Evolutionary conservation across 805 yeast genomes (phyloP).

Genomic region (Torulaspora quercuum): DNA sequence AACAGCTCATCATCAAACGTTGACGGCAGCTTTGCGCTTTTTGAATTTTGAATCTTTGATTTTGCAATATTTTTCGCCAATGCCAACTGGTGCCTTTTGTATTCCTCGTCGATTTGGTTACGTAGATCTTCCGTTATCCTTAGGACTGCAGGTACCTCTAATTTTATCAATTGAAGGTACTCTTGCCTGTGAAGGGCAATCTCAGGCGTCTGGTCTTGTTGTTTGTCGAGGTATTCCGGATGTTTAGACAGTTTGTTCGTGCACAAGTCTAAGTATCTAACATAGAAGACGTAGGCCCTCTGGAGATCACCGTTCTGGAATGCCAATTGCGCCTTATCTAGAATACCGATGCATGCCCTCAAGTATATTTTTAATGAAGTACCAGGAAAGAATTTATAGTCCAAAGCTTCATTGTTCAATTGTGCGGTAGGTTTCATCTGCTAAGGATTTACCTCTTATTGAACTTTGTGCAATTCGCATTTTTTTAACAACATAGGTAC

Average conservation of each 20-base stretch:
- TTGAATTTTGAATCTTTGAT: slow-evolving; percentile 10
- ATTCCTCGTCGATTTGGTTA: slow-evolving; percentile 21
- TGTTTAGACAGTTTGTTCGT: slow-evolving; percentile 32
- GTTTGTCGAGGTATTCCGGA: slow-evolving; percentile 21
- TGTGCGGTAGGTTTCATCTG: slow-evolving; percentile 13
- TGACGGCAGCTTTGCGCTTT: slow-evolving; percentile 18
- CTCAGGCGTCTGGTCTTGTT: slow-evolving; percentile 1
- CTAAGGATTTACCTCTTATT: neutral
- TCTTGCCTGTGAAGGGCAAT: slow-evolving; percentile 22
- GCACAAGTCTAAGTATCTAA: slow-evolving; percentile 53
- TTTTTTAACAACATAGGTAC: too few relatives aligned
- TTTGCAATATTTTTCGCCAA: slow-evolving; percentile 31
- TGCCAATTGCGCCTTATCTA: slow-evolving; percentile 42
- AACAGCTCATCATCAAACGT: slow-evolving; percentile 30
- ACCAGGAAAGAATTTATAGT: slow-evolving; percentile 50
- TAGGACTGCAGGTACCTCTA: slow-evolving; percentile 36
- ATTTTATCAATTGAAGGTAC: slow-evolving; percentile 28
- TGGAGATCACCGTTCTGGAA: slow-evolving; percentile 40
- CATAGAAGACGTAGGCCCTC: slow-evolving; percentile 54
- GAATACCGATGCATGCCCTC: slow-evolving; percentile 47
- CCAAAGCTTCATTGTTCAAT: slow-evolving; percentile 44
- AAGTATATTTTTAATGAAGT: slow-evolving; percentile 55
- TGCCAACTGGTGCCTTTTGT: slow-evolving; percentile 24
- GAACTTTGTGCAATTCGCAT: neutral
- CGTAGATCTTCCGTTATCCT: slow-evolving; percentile 32